Percentiles rank a stretch among this genome's conserved stretches.
Conservation (phyloP, 208 protist genomes). For the Wallacemonas sp. region DNA sequence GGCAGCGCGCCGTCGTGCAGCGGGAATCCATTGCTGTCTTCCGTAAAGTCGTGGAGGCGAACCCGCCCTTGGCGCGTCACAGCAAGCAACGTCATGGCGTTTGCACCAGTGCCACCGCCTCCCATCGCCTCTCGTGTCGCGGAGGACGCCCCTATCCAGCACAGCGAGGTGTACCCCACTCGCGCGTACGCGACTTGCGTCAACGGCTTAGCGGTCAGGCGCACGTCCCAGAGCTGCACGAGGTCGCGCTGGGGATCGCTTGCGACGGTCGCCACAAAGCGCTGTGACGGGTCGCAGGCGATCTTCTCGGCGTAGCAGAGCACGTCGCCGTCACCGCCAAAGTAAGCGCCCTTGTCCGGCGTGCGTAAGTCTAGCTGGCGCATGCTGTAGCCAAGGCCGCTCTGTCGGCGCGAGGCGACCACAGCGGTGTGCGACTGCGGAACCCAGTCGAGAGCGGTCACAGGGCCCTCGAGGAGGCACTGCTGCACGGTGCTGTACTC, state of each 20-base stretch:
- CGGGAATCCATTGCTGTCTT: conserved; percentile 6
- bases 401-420: conserved; percentile 41
- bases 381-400: conserved; percentile 52
- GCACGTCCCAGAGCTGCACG: conserved; percentile 79
- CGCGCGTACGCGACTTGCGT: conserved; percentile 17
- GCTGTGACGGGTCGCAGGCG: conserved; percentile 58
- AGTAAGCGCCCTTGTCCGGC: conserved; percentile 18
- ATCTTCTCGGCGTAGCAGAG: conserved; percentile 61
- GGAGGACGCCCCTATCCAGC: conserved; percentile 27
- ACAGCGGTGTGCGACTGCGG: conserved; percentile 53
- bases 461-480: conserved; percentile 32
- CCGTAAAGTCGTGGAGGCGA: neutral
- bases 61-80: neutral
- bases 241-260: conserved; percentile 33
- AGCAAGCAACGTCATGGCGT: conserved; percentile 3
- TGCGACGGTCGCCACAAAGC: conserved; percentile 58
- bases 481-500: conserved; percentile 24
- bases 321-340: conserved; percentile 2
- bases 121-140: neutral
- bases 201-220: conserved; percentile 43
- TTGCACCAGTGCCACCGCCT: neutral
- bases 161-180: conserved; percentile 60
- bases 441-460: conserved; percentile 74
- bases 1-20: neutral
- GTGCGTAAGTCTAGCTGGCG: conserved; percentile 72